Conservation (phyloP, 495 filamentous ascomycete genomes). For the Penicillium manginii region DNA sequence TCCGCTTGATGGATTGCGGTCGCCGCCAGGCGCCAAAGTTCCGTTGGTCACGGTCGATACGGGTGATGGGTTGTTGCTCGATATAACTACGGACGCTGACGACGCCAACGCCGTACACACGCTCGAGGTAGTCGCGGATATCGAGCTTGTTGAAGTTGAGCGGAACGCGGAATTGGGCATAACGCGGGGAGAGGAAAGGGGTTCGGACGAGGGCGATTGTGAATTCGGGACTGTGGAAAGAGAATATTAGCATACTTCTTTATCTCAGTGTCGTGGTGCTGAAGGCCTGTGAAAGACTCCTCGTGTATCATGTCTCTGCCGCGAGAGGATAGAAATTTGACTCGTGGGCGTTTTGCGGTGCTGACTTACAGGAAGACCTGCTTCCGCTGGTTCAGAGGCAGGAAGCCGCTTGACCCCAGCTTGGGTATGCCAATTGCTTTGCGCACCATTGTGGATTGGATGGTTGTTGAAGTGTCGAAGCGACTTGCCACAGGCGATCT, state of each 20-base stretch:
- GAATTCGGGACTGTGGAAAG: constrained; percentile 69
- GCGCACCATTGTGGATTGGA: constrained; percentile 40
- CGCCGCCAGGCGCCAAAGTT: constrained; percentile 52
- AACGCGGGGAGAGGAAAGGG: constrained; percentile 70
- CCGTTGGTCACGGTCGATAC: constrained; percentile 42
- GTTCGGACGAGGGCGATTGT: constrained; percentile 74
- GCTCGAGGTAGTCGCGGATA: constrained; percentile 82
- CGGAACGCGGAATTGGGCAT: constrained; percentile 83
- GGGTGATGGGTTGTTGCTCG: constrained; percentile 64
- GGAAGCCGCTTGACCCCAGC: constrained; percentile 16
- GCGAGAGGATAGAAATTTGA: constrained; percentile 17
- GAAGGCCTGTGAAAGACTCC: neutral
- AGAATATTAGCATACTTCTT: neutral
- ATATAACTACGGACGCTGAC: constrained; percentile 77
- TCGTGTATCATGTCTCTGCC: neutral
- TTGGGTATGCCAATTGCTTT: constrained; percentile 34
- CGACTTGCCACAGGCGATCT: constrained; percentile 27
- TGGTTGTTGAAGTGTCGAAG: constrained; percentile 13
- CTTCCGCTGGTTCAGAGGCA: constrained; percentile 46
- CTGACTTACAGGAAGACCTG: constrained; percentile 68
- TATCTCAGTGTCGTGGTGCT: neutral
- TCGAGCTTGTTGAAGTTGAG: constrained; percentile 91
- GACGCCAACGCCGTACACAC: constrained; percentile 70
- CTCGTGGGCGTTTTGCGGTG: constrained; percentile 7
- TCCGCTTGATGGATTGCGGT: constrained; percentile 76